Evolutionary conservation across 1,284 basidiomycete genomes (phyloP), one percentile per base, ranked within the genome.

Genomic region (Veloboletus limbatus): DNA sequence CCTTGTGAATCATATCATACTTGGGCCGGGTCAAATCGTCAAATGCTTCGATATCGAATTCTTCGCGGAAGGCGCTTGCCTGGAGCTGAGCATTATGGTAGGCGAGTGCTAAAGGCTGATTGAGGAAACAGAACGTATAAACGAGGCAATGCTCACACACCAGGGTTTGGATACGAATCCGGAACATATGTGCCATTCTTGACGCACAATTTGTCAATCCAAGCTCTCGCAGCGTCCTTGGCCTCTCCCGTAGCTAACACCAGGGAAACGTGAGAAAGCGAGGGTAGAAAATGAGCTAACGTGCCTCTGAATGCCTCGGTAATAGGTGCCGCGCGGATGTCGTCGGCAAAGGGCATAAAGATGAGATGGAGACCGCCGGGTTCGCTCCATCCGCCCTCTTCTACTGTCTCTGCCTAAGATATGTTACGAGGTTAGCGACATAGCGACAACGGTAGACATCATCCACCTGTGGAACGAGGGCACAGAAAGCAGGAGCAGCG

Each of bases 321-420:
- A 40, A 82, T 63, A 36, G 89, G 86, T 7, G 85, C 84, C 25
- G 79, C 75, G 37, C 96, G 83, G 40, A 99, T 86, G 59, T 99
- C 97, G 62, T 99, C 96, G 7, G 90, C 88, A 61, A 89, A 99
- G 0, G 96, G 95, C 20, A 98, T 68, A 9, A 86, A 84, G 49
- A 97, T 88, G 42, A 98, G 74, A 68, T 98, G 92, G 65, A 99
- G 91, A 2, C 97, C 97, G 1, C 91, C 83, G 17, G 96, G 92
- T 42, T 88, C 82, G 32, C 78, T 75, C 77, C 92, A 86, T 2
- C 89, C 90, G 8, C 76, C 80, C 34, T 85, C 81, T 39, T 86
- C 82, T 27, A 75, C 69, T 26, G 78, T 78, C 66, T 96, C 92
- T 52, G 82, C 85, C 79, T 91, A 58, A 7, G 9, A 37, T 17